These are phyloP conservation scores for Malassezia globosa DNA, from an alignment of 1,284 basidiomycete genomes.

Conservation along the genomic window DNA sequence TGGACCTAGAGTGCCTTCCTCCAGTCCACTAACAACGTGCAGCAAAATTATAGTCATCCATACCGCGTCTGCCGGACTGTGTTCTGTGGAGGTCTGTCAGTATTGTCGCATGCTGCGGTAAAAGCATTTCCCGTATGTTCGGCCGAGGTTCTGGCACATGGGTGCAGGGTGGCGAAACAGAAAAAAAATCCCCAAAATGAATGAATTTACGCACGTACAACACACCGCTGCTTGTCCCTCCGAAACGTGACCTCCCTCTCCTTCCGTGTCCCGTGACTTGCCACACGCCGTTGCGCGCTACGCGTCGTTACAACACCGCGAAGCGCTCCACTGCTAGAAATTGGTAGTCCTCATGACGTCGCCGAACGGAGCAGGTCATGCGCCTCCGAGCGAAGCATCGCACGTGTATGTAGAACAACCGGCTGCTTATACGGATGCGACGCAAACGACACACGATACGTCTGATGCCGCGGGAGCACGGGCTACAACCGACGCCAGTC, in stretches of 20 bases:
- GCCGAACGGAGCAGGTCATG: slow-evolving; percentile 7
- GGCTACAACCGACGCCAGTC: slow-evolving; percentile 15
- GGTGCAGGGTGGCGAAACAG: too few species aligned
- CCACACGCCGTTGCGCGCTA: slow-evolving; percentile 9
- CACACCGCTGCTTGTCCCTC: neutral
- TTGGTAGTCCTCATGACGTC: slow-evolving; percentile 5
- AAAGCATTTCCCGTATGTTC: too few species aligned
- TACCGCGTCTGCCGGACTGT: too few species aligned
- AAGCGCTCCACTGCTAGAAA: slow-evolving; percentile 2
- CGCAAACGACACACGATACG: neutral
- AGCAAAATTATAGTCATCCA: too few species aligned
- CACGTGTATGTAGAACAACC: slow-evolving; percentile 16
- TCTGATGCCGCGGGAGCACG: neutral
- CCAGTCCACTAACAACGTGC: too few species aligned
- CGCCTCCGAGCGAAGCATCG: slow-evolving; percentile 7
- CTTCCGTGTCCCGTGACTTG: slow-evolving; percentile 19
- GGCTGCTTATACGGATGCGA: slow-evolving; percentile 7
- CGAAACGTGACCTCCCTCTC: slow-evolving; percentile 17
- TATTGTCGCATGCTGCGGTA: too few species aligned
- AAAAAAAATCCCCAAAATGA: too few species aligned
- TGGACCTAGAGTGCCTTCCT: too few species aligned
- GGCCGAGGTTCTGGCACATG: too few species aligned
- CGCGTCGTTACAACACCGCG: slow-evolving; percentile 17
- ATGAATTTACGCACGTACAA: neutral
- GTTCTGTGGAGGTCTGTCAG: too few species aligned